A percentile compares a stretch with the other conserved stretches of the same genome.
Conservation (phyloP, 1,284 basidiomycete genomes). For the Trichosporon sp. region DNA sequence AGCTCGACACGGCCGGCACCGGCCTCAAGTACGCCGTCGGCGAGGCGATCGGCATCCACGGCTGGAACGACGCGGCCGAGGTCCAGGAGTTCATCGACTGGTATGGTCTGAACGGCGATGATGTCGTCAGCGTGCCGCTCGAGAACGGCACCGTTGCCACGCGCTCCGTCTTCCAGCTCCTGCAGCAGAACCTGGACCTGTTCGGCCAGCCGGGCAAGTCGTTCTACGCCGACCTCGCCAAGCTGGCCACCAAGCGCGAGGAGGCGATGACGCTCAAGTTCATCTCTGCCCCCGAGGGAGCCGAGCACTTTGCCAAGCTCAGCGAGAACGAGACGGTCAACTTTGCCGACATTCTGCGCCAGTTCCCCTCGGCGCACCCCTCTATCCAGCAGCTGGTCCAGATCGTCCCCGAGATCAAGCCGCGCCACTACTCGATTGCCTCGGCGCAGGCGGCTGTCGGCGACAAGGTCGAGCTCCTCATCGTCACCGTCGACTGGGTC, state of each 20-base stretch:
- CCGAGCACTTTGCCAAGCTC: conserved; percentile 90
- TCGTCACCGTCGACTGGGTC: conserved; percentile 95
- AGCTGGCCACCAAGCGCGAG: conserved; percentile 69
- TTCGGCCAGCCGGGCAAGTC: conserved; percentile 95
- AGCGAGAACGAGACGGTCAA: conserved; percentile 93
- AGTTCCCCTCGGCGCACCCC: conserved; percentile 79
- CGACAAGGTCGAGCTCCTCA: conserved; percentile 86
- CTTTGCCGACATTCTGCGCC: conserved; percentile 83
- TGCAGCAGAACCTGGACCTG: conserved; percentile 95
- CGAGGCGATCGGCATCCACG: conserved; percentile 94
- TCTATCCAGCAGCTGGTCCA: conserved; percentile 81
- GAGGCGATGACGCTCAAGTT: conserved; percentile 86
- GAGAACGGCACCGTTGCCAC: conserved; percentile 64
- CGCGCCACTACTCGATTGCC: conserved; percentile 97
- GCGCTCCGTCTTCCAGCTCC: conserved; percentile 89
- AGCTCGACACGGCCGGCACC: conserved; percentile 89
- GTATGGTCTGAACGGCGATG: conserved; percentile 84
- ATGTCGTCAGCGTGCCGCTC: conserved; percentile 76
- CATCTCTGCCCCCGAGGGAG: conserved; percentile 90
- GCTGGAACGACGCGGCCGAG: conserved; percentile 93
- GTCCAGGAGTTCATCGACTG: conserved; percentile 85
- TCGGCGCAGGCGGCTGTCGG: conserved; percentile 93
- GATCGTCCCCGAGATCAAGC: conserved; percentile 90
- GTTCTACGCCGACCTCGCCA: conserved; percentile 87
- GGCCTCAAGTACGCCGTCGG: conserved; percentile 94